These are phyloP conservation scores for Suillus cothurnatus DNA, from an alignment of 768 basidiomycete genomes.

Conservation along the genomic window DNA sequence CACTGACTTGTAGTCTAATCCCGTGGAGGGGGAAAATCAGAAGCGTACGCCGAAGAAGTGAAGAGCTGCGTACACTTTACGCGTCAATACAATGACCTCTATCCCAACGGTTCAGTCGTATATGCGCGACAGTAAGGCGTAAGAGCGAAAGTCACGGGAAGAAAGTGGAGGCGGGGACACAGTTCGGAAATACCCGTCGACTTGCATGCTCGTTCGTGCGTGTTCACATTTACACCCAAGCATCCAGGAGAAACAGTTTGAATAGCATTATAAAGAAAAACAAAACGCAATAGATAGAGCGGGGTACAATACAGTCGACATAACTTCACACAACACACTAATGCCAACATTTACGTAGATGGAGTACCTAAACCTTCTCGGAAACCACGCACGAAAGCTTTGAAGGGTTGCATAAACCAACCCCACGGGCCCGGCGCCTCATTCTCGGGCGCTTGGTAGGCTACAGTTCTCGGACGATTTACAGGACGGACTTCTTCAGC, in stretches of 20 bases:
- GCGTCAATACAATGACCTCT: constrained; percentile 16
- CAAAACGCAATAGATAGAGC: constrained; percentile 16
- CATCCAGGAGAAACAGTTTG: neutral
- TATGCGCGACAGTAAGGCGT: constrained; percentile 12
- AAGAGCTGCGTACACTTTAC: constrained; percentile 14
- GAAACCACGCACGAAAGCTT: constrained; percentile 68
- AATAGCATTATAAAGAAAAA: constrained; percentile 11
- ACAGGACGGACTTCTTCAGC: constrained; percentile 45
- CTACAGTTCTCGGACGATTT: constrained; percentile 55
- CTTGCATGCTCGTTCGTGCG: constrained; percentile 19
- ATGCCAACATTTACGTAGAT: constrained; percentile 20
- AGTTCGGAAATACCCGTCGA: constrained; percentile 32
- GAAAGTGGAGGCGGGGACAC: constrained; percentile 11
- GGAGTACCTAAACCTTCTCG: constrained; percentile 51
- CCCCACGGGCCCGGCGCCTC: constrained; percentile 52
- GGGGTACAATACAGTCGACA: constrained; percentile 2
- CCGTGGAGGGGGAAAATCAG: constrained; percentile 10
- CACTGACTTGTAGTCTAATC: constrained; percentile 5
- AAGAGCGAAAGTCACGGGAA: constrained; percentile 21
- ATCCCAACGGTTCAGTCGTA: constrained; percentile 7
- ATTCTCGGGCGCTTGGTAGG: constrained; percentile 44
- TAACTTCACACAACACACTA: constrained; percentile 1
- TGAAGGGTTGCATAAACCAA: constrained; percentile 65
- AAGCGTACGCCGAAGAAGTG: constrained; percentile 9
- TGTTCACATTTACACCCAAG: constrained; percentile 4